Evolutionary conservation across 139 green algal species (phyloP), one percentile per base, ranked within the genome.

Genomic region (Tetradesmus obliquus): DNA sequence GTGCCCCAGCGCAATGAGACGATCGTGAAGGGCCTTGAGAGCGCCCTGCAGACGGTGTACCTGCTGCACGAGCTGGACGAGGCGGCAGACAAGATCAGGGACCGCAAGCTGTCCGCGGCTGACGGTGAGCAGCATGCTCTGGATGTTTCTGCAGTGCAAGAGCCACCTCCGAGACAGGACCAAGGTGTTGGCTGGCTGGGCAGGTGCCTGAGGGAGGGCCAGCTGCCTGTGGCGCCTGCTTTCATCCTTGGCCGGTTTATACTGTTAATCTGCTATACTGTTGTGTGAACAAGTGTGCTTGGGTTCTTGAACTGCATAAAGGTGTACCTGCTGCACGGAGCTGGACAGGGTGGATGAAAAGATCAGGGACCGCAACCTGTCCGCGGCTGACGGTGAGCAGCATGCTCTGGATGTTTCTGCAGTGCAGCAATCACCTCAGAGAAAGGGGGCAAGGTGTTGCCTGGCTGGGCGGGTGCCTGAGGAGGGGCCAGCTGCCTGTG

Each of bases 11-110:
- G 88, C 24, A 87, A 86, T 32, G 79, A 91, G 79, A 80, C 58
- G 19, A 86, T 86, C 51, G 58, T 81, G 17, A 91, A 91, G 79
- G 88, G 76, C 24, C 5, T 87, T 2, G 79, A 87, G 79, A 81
- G 22, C 79, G 69, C 15, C 17, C 19, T 81, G 20, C 89, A 92
- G 82, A 89, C 69, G 15, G 89, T 88, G 10, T 92, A 92, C 79
- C 32, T 89, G 81, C 55, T 92, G 62, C 89, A 92, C 32, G 89
- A 92, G 82, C 32, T 92, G 10, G 89, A 92, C 57, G 89, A 92
- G 66, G 82, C 89, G 10, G 69, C 45, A 1, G 10, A 6, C 24
- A 83, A 84, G 66, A 82, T 90, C 57, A 74, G 6, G 17, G n/a
- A 54, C 22, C 32, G 51, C 53, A 55, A 76, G 55, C 57, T 88